phyloP scores from a whole-genome alignment of 192 early-diverging fungal genomes.

The Umbelopsis sp. region DNA sequence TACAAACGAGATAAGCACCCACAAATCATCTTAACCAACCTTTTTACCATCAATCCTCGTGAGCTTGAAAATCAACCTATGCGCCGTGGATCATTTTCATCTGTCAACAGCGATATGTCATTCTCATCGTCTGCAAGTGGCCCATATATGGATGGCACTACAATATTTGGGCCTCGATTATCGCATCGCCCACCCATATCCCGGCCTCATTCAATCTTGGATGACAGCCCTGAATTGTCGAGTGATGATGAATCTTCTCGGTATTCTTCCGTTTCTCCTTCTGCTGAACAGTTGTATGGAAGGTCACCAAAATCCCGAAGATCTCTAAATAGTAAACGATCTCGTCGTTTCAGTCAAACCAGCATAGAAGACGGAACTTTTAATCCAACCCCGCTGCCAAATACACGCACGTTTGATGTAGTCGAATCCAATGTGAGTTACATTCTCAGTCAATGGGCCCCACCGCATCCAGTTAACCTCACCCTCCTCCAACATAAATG shows the following conservation, averaged over 20 bases:
- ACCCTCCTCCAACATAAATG: not conserved
- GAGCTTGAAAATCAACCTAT: slow-evolving; percentile 29
- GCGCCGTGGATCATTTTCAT: slow-evolving; percentile 42
- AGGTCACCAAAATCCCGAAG: slow-evolving; percentile 30
- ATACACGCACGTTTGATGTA: slow-evolving; percentile 27
- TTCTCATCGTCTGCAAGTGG: slow-evolving; percentile 26
- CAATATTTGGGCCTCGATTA: slow-evolving; percentile 1
- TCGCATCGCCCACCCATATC: slow-evolving; percentile 13
- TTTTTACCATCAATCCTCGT: slow-evolving; percentile 40
- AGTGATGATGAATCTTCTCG: slow-evolving; percentile 31
- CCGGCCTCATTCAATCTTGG: slow-evolving; percentile 2
- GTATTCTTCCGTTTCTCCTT: slow-evolving; percentile 10
- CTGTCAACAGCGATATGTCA: slow-evolving; percentile 44
- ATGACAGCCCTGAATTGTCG: slow-evolving; percentile 25
- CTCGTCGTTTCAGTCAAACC: slow-evolving; percentile 53
- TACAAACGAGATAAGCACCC: slow-evolving; percentile 37
- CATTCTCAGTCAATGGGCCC: not conserved
- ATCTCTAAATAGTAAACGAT: slow-evolving; percentile 42
- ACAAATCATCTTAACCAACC: slow-evolving; percentile 43
- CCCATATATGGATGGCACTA: not conserved
- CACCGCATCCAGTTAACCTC: too few species aligned
- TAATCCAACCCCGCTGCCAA: slow-evolving; percentile 54
- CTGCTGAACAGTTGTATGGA: slow-evolving; percentile 16
- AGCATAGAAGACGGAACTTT: slow-evolving; percentile 60
- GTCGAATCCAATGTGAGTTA: not conserved